A percentile compares a stretch with the other conserved stretches of the same genome.
These are phyloP conservation scores for Hypoxylon sp. DNA, from an alignment of 2,329 filamentous ascomycete genomes.

Conservation along the genomic window DNA sequence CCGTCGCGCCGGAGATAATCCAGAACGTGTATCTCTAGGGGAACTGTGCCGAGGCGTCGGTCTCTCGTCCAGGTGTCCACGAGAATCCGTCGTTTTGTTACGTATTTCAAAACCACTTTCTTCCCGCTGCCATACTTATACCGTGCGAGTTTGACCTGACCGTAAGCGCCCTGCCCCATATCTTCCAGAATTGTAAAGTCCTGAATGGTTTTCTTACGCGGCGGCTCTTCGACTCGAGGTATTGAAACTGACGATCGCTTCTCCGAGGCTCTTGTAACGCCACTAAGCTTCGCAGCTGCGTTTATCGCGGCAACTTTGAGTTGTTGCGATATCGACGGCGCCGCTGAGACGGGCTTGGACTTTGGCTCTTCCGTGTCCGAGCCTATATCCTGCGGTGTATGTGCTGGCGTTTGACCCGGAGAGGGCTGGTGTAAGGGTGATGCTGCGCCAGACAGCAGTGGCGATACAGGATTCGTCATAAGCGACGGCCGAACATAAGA, in stretches of 20 bases:
- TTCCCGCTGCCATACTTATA: conserved; percentile 80
- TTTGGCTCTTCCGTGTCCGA: conserved; percentile 65
- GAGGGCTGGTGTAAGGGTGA: conserved; percentile 84
- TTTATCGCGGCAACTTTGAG: conserved; percentile 67
- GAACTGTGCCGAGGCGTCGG: conserved; percentile 90
- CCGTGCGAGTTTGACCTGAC: conserved; percentile 93
- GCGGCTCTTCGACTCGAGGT: conserved; percentile 53
- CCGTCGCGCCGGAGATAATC: conserved; percentile 87
- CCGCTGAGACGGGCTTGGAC: conserved; percentile 53
- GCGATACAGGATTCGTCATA: conserved; percentile 69
- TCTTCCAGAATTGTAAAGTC: conserved; percentile 96
- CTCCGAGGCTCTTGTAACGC: conserved; percentile 48
- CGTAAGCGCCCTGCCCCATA: conserved; percentile 98
- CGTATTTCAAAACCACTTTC: conserved; percentile 96
- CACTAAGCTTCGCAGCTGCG: conserved; percentile 66
- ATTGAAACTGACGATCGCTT: conserved; percentile 48
- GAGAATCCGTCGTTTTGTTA: conserved; percentile 94
- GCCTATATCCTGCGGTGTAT: conserved; percentile 67
- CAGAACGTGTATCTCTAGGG: conserved; percentile 95
- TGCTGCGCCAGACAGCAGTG: conserved; percentile 70
- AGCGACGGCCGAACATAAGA: conserved; percentile 61
- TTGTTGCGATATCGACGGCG: conserved; percentile 65
- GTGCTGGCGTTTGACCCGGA: conserved; percentile 75
- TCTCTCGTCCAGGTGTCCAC: conserved; percentile 99
- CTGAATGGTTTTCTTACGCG: conserved; percentile 82